Evolutionary conservation across 1,139 yeast genomes (phyloP), one percentile per base, ranked within the genome.

Genomic region (Saccharomyces hybrid): DNA sequence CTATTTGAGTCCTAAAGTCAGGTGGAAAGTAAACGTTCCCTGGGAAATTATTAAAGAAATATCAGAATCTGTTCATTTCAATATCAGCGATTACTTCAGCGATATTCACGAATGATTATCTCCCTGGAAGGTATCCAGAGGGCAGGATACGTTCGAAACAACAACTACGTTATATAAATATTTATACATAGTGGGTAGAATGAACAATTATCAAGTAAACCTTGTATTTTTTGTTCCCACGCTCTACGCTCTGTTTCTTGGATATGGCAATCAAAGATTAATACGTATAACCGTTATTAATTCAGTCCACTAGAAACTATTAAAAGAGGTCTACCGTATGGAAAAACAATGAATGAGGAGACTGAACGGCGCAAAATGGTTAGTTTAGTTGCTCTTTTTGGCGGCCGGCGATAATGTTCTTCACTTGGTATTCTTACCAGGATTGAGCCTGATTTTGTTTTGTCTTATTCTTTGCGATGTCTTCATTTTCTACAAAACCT

Each of bases 11-110:
- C 78, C 85, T n/a, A 77, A 81, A 59, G 76, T 84, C 1, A 73
- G 84, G 59, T 85, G 90, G 91, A 81, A 77, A 62, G 81, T 85
- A 58, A 83, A 82, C 60, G 77, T 83, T 11, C 74, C 80, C 38
- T 85, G 87, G 86, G 73, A 75, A 34, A 74, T 79, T 13, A 77
- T 82, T 6, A 74, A 74, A 52, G 73, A 73, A 48, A 70, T 85
- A 16, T 81, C 90, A 0, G 67, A 71, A 25, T 82, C 82, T 38
- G 73, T 84, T 4, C 70, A 74, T 26, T 79, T 85, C 57, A 85
- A 83, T 3, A 72, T 85, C 5, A 74, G 74, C 44, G 81, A 78
- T 52, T 85, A 82, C 62, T 65, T 84, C 52, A 61, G 64, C 41
- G 67, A 60, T 29, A 52, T 61, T 28, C 53, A 51, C 26, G 53